Conservation (phyloP, 768 basidiomycete genomes). For the Coprinellus micaceus region DNA sequence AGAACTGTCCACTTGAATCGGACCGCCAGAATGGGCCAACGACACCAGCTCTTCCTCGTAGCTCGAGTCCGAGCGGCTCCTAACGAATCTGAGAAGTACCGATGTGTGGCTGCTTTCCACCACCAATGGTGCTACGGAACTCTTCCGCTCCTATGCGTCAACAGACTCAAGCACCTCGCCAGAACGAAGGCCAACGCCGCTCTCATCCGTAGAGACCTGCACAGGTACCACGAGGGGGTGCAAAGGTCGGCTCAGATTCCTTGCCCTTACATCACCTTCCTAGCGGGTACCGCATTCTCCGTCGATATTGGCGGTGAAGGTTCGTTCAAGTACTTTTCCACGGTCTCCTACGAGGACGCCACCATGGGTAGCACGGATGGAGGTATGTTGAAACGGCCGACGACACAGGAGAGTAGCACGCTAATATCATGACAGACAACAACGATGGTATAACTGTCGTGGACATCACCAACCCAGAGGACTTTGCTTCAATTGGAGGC, state of each 20-base stretch:
- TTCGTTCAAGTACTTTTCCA: conserved; percentile 15
- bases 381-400: conserved; percentile 17
- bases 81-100: conserved; percentile 23
- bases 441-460: conserved; percentile 33
- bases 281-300: conserved; percentile 29
- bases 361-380: conserved; percentile 22
- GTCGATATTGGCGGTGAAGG: conserved; percentile 20
- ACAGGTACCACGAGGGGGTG: conserved; percentile 17
- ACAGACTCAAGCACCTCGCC: conserved; percentile 31
- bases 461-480: conserved; percentile 28
- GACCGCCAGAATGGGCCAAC: conserved; percentile 31
- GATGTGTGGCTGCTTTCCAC: conserved; percentile 38
- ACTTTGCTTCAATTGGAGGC: conserved; percentile 24
- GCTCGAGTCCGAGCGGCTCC: conserved; percentile 28
- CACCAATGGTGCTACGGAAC: conserved; percentile 38
- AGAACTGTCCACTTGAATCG: background rate
- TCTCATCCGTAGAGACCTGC: conserved; percentile 34
- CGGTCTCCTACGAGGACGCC: conserved; percentile 19
- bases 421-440: conserved; percentile 21
- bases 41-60: conserved; percentile 39
- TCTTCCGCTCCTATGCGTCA: conserved; percentile 27
- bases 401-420: background rate
- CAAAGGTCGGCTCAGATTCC: conserved; percentile 19
- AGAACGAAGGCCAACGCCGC: conserved; percentile 33
- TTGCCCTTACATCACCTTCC: conserved; percentile 29